These are phyloP conservation scores for Ustilago xerochloae DNA, from an alignment of 1,284 basidiomycete genomes.

Conservation along the genomic window DNA sequence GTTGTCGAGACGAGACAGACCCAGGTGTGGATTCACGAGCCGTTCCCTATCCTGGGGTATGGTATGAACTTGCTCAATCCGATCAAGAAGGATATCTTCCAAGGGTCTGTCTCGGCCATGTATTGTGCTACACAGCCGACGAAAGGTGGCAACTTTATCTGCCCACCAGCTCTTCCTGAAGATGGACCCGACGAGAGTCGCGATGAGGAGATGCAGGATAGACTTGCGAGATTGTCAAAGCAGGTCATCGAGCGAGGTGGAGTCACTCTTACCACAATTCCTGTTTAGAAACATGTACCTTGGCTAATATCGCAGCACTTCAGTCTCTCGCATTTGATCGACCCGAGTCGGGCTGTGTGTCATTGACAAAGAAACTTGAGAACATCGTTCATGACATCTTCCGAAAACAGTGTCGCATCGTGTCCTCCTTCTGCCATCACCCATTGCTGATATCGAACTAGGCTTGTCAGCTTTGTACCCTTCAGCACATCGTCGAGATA, in stretches of 20 bases:
- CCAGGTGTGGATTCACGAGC: slow-evolving; percentile 33
- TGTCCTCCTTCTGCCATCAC: slow-evolving; percentile 28
- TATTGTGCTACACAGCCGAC: slow-evolving; percentile 28
- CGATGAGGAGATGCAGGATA: slow-evolving; percentile 31
- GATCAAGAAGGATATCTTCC: slow-evolving; percentile 42
- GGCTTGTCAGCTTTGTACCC: background rate
- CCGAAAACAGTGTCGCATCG: slow-evolving; percentile 19
- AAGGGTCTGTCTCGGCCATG: slow-evolving; percentile 33
- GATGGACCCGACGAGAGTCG: slow-evolving; percentile 22
- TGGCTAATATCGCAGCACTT: too few relatives aligned
- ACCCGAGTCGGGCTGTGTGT: too few relatives aligned
- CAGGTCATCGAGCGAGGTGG: slow-evolving; percentile 25
- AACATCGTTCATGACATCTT: slow-evolving; percentile 20
- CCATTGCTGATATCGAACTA: slow-evolving; percentile 11
- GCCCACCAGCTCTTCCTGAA: slow-evolving; percentile 25
- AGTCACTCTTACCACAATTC: slow-evolving; percentile 19
- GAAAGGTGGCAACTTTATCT: slow-evolving; percentile 33
- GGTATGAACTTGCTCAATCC: slow-evolving; percentile 35
- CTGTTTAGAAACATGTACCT: too few relatives aligned
- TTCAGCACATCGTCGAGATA: slow-evolving; percentile 9
- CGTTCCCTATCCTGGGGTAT: slow-evolving; percentile 33
- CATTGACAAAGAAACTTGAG: slow-evolving; percentile 8
- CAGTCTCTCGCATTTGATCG: too few relatives aligned
- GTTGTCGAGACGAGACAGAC: slow-evolving; percentile 32
- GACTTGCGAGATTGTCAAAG: slow-evolving; percentile 19